Percentiles rank a stretch among this genome's conserved stretches.
Conservation (phyloP, 208 protist species). For the Acanthamoeba sp. region DNA sequence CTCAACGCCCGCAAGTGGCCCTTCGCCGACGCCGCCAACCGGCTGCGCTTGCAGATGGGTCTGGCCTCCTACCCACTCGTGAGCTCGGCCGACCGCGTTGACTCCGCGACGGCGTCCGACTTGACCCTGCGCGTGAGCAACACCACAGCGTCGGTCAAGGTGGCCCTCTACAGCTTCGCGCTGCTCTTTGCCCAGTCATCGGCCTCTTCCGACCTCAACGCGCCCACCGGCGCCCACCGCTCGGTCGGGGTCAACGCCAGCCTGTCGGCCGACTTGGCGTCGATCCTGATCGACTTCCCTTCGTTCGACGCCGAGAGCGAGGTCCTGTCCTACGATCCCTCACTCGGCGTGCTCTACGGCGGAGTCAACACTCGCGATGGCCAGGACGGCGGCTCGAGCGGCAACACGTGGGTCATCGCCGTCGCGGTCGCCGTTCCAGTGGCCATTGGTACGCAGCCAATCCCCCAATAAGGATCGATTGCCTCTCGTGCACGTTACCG, state of each 20-base stretch:
- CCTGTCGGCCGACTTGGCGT: not conserved
- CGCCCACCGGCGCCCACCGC: not conserved
- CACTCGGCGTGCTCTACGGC: constrained; percentile 9
- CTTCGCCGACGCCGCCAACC: not conserved
- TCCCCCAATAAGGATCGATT: not conserved
- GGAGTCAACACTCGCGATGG: not conserved
- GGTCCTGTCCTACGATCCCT: constrained; percentile 12
- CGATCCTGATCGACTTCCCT: not conserved
- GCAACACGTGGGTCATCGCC: constrained; percentile 29
- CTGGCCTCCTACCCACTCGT: not conserved
- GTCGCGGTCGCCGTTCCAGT: not conserved
- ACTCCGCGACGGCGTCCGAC: not conserved
- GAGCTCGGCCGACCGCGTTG: not conserved
- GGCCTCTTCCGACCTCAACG: not conserved
- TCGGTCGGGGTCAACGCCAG: not conserved
- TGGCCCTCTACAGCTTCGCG: not conserved
- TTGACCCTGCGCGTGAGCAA: not conserved
- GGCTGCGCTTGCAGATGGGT: not conserved
- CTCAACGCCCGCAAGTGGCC: not conserved
- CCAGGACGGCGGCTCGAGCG: not conserved
- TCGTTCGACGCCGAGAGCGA: not conserved
- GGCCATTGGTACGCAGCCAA: not conserved
- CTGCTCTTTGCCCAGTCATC: not conserved
- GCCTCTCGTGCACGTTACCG: not conserved
- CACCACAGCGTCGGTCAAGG: not conserved